Evolutionary conservation across 2,329 filamentous ascomycete species (phyloP), one percentile per base, ranked within the genome.

Genomic region (Talaromyces islandicus): DNA sequence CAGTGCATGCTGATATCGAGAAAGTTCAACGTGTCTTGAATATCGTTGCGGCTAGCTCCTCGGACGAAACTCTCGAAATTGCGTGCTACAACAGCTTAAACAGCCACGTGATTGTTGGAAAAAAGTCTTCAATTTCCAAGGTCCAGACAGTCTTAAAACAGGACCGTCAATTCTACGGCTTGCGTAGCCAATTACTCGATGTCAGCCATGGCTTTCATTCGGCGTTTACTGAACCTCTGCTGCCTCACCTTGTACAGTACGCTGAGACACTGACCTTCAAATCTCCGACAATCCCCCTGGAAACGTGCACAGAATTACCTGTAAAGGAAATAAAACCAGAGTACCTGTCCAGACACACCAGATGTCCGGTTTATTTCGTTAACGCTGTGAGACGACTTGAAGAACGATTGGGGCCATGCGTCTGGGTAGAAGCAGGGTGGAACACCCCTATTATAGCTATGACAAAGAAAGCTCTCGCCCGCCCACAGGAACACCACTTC

Each of bases 191-290:
- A 64, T 63, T 65, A 2, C 73, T 83, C 0, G 70, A 76, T 7
- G 77, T 80, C 1, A 77, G 78, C 0, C 73, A 82, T 59, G 80
- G 76, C 0, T 83, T 81, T 64, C 80, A 83, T 63, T 82, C 75
- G 0, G 46, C 56, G 0, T 67, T 82, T 0, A 74, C 77, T 0
- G 78, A 81, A 0, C 56, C 61, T 0, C 54, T 81, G 0, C 51
- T 73, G 2, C n/a, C 53, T 0, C 32, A 60, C 0, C 65, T 78
- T 0, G 63, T 65, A 11, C 25, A 63, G 1, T 27, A 73, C 2
- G 75, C 64, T 0, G 56, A 67, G 4, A 63, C 48, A 0, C 6
- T 80, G 1, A 66, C 50, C 0, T 79, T 78, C 63, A 50, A 66
- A 0, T 27, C 71, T 3, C 67, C 73, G 1, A 21, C 5, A 17